A percentile compares a stretch with the other conserved stretches of the same genome.
phyloP scores from a whole-genome alignment of 78 protist species.

The Monosiga brevicollis region DNA sequence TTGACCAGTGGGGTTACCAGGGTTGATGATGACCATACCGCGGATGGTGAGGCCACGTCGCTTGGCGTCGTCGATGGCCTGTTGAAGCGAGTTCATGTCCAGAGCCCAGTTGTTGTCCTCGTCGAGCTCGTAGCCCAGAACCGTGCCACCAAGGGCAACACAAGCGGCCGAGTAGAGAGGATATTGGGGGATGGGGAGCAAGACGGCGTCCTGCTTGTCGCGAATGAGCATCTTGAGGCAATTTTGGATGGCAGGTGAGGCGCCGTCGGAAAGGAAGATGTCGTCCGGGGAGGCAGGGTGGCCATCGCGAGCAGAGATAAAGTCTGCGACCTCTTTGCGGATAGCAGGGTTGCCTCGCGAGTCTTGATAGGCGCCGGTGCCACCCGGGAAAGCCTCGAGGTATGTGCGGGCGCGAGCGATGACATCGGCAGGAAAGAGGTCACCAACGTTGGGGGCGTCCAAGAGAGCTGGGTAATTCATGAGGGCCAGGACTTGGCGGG shows the following conservation, averaged over 20 bases:
- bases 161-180: conserved; percentile 99
- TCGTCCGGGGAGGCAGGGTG: conserved; percentile 41
- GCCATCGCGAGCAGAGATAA: conserved; percentile 71
- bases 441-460: conserved; percentile 11
- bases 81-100: conserved; percentile 13
- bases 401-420: conserved; percentile 20
- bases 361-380: conserved; percentile 86
- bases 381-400: background rate
- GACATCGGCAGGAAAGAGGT: conserved; percentile 70
- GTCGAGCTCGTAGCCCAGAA: conserved; percentile 77
- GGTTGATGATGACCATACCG: conserved; percentile 95
- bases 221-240: conserved; percentile 44
- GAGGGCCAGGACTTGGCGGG: conserved; percentile 79
- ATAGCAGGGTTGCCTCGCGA: conserved; percentile 78
- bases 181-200: conserved; percentile 99
- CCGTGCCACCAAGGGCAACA: conserved; percentile 69
- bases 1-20: conserved; percentile 99
- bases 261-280: conserved; percentile 97
- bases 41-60: conserved; percentile 53
- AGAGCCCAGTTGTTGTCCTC: too few species aligned
- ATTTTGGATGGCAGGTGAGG: conserved; percentile 68
- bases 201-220: conserved; percentile 51
- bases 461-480: conserved; percentile 36
- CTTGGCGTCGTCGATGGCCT: conserved; percentile 34
- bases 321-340: conserved; percentile 74